phyloP scores from a whole-genome alignment of 2,329 filamentous ascomycete species.

The Coleophoma eucalyptorum region DNA sequence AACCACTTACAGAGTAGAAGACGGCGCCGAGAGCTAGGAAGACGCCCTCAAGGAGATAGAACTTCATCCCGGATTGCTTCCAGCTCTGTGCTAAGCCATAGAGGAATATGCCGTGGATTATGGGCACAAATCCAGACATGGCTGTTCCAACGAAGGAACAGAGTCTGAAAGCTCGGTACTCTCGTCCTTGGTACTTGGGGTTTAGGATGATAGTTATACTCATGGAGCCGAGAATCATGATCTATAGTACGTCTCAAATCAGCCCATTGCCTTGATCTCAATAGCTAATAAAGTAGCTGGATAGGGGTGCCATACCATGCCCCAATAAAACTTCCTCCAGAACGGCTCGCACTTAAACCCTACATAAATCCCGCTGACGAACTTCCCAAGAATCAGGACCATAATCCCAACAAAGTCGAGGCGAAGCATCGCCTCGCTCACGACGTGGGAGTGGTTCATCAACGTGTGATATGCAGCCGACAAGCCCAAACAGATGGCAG shows the following conservation, averaged over 20 bases:
- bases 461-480: constrained; percentile 36
- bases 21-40: constrained; percentile 9
- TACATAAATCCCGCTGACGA: constrained; percentile 35
- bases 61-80: constrained; percentile 13
- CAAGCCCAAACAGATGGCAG: constrained; percentile 30
- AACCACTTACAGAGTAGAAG: constrained; percentile 8
- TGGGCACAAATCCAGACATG: constrained; percentile 15
- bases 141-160: constrained; percentile 15
- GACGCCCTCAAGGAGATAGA: constrained; percentile 13
- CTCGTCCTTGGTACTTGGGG: constrained; percentile 15
- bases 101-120: constrained; percentile 12
- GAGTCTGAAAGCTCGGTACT: constrained; percentile 15
- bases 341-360: constrained; percentile 34
- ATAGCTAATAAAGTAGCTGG: neutral
- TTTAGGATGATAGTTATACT: constrained; percentile 27
- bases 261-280: neutral
- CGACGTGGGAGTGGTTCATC: constrained; percentile 32
- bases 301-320: constrained; percentile 25
- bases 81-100: constrained; percentile 9
- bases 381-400: constrained; percentile 32
- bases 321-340: constrained; percentile 28
- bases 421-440: constrained; percentile 32
- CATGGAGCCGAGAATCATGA: constrained; percentile 26
- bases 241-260: constrained; percentile 21
- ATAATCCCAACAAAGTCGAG: constrained; percentile 35